Base-by-base conservation (phyloP, 2,329 filamentous ascomycete species). In the Clonostachys byssicola region DNA sequence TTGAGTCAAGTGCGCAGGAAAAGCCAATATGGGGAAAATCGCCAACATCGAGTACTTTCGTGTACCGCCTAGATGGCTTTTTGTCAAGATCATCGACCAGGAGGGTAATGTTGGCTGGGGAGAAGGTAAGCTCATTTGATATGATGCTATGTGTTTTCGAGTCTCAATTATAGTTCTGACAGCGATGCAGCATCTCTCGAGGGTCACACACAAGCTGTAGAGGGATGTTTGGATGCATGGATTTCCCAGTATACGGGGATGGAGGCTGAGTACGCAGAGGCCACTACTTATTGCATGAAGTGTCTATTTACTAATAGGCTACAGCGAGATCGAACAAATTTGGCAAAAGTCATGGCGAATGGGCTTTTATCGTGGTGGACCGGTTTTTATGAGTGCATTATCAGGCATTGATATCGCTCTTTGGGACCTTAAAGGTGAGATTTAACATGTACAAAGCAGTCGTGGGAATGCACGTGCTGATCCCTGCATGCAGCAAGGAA, bases 331-430 rank as follows among this genome's bases (percentile, higher is more conserved):
- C 52, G 88, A 92, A 59, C 83, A 89, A 52, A 85, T 92, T 49
- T 92, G 88, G 88, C 87, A 90, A 60, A 76, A 78, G 52, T 79
- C 80, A 20, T 91, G 83, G 78, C 77, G 88, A 40, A 71, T 78
- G 40, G 80, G 81, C 0, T 92, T 92, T 63, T 92, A 92, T 63
- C 75, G 88, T 23, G 88, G 88, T 3, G 88, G 88, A 0, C 85
- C 88, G 0, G 87, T 92, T 8, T 85, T 92, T 53, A 91, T 92
- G 86, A 88, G 82, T 53, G 88, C 88, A 1, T 66, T 92, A 14
- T 80, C 86, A 1, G 88, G 88, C 3, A 81, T 92, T 45, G 88
- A 92, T 58, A 92, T 92, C 61, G 87, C 87, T 0, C 68, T 91
- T 1, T 92, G 87, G 86, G 87, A 91, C 64, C 69, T 91, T 17